These are phyloP conservation scores for Apophysomyces ossiformis DNA, from an alignment of 371 early-diverging fungal species.

Conservation along the genomic window DNA sequence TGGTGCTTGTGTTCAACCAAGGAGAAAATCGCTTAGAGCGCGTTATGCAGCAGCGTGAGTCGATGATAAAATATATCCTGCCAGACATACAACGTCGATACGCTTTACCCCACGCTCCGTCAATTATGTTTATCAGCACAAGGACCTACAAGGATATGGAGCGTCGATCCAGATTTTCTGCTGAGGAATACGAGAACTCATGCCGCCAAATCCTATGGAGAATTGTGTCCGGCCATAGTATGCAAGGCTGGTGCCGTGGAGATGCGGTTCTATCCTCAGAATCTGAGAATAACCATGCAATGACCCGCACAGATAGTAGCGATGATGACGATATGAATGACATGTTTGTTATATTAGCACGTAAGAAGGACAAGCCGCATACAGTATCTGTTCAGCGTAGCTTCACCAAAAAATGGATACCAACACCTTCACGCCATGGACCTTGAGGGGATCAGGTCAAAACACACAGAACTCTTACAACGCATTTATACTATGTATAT, in stretches of 20 bases:
- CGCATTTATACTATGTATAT: too few relatives aligned
- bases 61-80: constrained; percentile 2
- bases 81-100: constrained; percentile 16
- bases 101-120: constrained; percentile 4
- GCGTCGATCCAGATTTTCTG: background rate
- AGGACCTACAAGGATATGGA: background rate
- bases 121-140: constrained; percentile 19
- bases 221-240: constrained; percentile 12
- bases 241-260: constrained; percentile 17
- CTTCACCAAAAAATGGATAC: background rate
- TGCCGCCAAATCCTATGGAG: constrained; percentile 19
- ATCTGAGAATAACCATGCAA: background rate
- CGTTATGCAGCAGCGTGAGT: constrained; percentile 11
- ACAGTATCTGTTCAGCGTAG: background rate
- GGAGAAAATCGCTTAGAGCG: background rate
- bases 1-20: constrained; percentile 17
- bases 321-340: constrained; percentile 15
- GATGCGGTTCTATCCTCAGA: background rate
- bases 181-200: constrained; percentile 8
- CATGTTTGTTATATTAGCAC: constrained; percentile 4
- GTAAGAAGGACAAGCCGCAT: background rate
- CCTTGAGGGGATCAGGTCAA: background rate
- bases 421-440: background rate
- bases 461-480: too few relatives aligned
- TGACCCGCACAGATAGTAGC: background rate